phyloP scores from a whole-genome alignment of 169 alveolate species.

The Plasmodium chabaudi region DNA sequence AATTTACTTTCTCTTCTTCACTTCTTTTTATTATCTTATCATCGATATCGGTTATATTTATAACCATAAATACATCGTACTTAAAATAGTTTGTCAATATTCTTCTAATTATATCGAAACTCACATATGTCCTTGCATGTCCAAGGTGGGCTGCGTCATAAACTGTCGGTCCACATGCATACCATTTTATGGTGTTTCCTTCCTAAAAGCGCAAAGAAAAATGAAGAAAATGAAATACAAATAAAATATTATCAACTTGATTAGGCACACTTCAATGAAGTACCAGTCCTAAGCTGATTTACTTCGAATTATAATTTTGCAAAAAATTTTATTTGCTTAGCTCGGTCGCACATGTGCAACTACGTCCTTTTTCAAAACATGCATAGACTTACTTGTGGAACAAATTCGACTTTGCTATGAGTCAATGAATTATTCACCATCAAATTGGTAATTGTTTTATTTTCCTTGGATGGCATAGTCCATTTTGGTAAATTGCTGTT shows the following conservation, averaged over 20 bases:
- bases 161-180: constrained; percentile 97
- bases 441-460: constrained; percentile 80
- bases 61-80: constrained; percentile 94
- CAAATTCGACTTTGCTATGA: constrained; percentile 84
- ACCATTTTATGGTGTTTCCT: constrained; percentile 91
- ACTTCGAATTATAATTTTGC: no score
- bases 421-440: constrained; percentile 81
- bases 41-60: constrained; percentile 99
- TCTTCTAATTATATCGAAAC: constrained; percentile 96
- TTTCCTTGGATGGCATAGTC: constrained; percentile 81
- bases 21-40: constrained; percentile 96
- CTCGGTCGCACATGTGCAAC: no score
- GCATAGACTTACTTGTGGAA: constrained; percentile 81
- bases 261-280: neutral
- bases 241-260: neutral
- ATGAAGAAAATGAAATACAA: neutral
- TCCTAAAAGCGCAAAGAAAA: constrained; percentile 61
- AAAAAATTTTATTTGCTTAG: no score
- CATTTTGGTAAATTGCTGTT: constrained; percentile 78
- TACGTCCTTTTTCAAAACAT: no score
- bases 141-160: constrained; percentile 99
- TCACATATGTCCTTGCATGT: constrained; percentile 98
- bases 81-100: constrained; percentile 95
- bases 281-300: no score
- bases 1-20: constrained; percentile 81